A percentile compares a stretch with the other conserved stretches of the same genome.
Evolutionary conservation across 1,284 basidiomycete genomes (phyloP).

Genomic region (Rhodotorula sp.): DNA sequence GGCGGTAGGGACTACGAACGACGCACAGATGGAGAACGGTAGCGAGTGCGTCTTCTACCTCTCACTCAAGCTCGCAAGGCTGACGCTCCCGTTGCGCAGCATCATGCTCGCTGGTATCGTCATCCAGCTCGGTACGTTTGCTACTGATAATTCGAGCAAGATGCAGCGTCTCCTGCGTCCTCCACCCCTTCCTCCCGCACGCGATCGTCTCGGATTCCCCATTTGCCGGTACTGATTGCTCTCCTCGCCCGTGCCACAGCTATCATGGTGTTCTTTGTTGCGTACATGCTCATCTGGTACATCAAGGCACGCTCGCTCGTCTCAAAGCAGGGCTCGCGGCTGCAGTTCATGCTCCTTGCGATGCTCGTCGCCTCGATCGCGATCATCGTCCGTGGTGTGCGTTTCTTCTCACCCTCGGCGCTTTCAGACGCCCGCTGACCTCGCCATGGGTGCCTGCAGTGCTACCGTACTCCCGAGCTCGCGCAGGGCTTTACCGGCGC

Average conservation of each 20-base stretch:
- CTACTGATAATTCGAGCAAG: too few relatives aligned
- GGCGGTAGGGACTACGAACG: not conserved
- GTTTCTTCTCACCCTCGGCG: not conserved
- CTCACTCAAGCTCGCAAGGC: not conserved
- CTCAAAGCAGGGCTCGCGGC: not conserved
- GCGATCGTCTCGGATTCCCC: too few relatives aligned
- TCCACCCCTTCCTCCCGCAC: not conserved
- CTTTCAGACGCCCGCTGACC: too few relatives aligned
- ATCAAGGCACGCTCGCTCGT: not conserved
- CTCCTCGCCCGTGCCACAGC: not conserved
- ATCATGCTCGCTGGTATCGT: constrained; percentile 54
- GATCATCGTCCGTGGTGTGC: constrained; percentile 31
- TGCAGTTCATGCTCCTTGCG: constrained; percentile 15
- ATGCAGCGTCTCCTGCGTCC: too few relatives aligned
- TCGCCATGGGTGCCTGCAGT: not conserved
- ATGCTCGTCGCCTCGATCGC: constrained; percentile 2
- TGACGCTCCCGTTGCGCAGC: constrained; percentile 17
- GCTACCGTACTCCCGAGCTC: constrained; percentile 33
- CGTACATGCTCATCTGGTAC: constrained; percentile 39
- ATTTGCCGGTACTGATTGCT: too few relatives aligned
- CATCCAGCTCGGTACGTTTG: constrained; percentile 48
- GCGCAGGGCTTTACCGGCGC: constrained; percentile 22
- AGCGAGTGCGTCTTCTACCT: constrained; percentile 9
- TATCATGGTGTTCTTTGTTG: constrained; percentile 49
- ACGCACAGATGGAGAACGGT: constrained; percentile 2